Base-by-base conservation (phyloP, 129 eudicot species). In the Artemisia argyi region DNA sequence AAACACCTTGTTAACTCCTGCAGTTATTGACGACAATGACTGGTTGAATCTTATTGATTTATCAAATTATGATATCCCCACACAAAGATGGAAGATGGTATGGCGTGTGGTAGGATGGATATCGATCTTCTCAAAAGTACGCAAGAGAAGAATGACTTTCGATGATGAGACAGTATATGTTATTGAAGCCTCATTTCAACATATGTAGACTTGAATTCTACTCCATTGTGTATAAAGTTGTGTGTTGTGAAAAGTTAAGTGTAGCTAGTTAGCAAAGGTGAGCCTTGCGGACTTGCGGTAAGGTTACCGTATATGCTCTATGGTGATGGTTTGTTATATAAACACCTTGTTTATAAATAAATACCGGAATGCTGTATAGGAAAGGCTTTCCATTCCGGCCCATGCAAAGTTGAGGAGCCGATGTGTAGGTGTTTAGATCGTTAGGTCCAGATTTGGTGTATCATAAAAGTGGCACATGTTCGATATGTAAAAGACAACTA, bases 101-200 rank as follows among this genome's bases (percentile, higher is more conserved):
- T 69, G 68, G 56, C 52, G 10, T 77, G 81, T 44, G 20, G 81
- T 69, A 69, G 70, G 70, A 49, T 76, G 80, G 80, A 61, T 76
- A 30, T 69, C 71, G 7, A 22, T 77, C n/a, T 20, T 61, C 6
- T 61, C 28, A 3, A 61, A 61, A 69, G 22, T 77, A 12, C 81
- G 69, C 64, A 77, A 44, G 49, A 65, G 50, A 18, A 54, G 66
- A 65, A 74, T 11, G 65, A 20, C 47, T 24, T 76, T 24, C 17
- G 68, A 50, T 61, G 13, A 66, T 18, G 26, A 66, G 4, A 24
- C 18, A 1, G 0, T 65, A 44, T 24, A 57, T 19, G 9, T 67
- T 26, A 17, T 58, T 48, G 13, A 60, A 28, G 24, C 74, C 68
- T 54, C 69, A 2, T 11, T 73, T 7, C 19, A 73, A 18, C 77